These are phyloP conservation scores for Prunella vulgaris DNA, from an alignment of 257 asterid genomes.

Conservation along the genomic window DNA sequence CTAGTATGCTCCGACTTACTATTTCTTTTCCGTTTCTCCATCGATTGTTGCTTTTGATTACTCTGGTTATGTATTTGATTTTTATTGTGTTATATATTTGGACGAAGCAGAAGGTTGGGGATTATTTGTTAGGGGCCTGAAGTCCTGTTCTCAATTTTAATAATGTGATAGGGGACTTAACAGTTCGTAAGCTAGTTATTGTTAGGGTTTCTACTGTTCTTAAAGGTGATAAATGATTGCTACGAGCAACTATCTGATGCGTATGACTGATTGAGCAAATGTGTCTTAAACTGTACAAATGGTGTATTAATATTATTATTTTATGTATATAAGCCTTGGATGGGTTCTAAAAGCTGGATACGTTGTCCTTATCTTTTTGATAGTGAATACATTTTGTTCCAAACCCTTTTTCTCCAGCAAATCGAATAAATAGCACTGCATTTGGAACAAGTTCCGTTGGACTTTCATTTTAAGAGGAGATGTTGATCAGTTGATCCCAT, in stretches of 20 bases:
- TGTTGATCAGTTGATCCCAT: slow-evolving; percentile 1
- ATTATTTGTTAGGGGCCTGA: background rate
- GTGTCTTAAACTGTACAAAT: background rate
- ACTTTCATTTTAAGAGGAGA: background rate
- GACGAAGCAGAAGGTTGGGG: background rate
- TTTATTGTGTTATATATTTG: background rate
- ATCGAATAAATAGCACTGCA: background rate
- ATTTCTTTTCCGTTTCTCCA: background rate
- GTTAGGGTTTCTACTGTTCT: background rate
- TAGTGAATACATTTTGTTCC: background rate
- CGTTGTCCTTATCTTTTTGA: background rate
- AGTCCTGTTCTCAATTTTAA: background rate
- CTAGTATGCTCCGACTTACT: background rate
- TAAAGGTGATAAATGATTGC: background rate
- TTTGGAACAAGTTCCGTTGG: background rate
- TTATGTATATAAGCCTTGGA: background rate
- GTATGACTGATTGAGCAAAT: background rate
- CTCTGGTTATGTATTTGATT: background rate
- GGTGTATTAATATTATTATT: background rate
- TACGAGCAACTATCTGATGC: background rate
- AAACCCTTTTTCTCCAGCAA: background rate
- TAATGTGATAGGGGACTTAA: background rate
- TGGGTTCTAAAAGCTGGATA: background rate
- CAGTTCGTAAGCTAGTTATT: background rate
- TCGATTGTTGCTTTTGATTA: background rate